A percentile compares a stretch with the other conserved stretches of the same genome.
Conservation (phyloP, 2,329 filamentous ascomycete genomes). For the Orbilia brochopaga region DNA sequence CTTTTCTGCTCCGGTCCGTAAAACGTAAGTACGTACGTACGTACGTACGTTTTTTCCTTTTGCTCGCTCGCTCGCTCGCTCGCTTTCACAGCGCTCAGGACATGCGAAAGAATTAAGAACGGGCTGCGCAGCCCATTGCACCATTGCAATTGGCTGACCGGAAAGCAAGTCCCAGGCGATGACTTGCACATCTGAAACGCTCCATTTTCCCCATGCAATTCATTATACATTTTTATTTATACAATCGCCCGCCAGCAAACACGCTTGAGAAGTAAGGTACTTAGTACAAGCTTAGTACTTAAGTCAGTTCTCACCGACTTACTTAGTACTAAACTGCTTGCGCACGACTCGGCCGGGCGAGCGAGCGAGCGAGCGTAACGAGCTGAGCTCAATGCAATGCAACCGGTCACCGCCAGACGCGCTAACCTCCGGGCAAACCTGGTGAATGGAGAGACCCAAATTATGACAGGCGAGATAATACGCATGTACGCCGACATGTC, state of each 20-base stretch:
- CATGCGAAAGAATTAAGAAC: no score
- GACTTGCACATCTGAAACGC: constrained; percentile 50
- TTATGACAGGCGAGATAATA: constrained; percentile 9
- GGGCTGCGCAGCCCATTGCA: constrained; percentile 8
- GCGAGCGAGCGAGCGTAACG: background rate
- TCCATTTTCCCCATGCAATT: constrained; percentile 37
- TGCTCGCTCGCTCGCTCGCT: no score
- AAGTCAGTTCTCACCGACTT: no score
- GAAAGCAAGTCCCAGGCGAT: constrained; percentile 34
- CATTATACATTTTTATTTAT: constrained; percentile 9
- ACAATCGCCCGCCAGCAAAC: constrained; percentile 5
- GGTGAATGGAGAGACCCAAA: constrained; percentile 4
- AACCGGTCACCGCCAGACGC: constrained; percentile 28
- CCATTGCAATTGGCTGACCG: constrained; percentile 19
- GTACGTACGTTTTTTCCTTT: no score
- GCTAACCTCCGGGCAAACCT: constrained; percentile 32
- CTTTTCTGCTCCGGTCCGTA: no score
- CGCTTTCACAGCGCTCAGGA: no score
- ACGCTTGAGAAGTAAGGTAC: no score
- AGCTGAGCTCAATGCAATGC: constrained; percentile 49
- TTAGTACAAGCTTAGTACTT: no score
- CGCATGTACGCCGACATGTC: background rate
- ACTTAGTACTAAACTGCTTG: no score
- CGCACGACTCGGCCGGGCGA: background rate
- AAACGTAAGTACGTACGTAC: no score